Base-by-base conservation (phyloP, 2,329 filamentous ascomycete genomes). In the Neonectria punicea region DNA sequence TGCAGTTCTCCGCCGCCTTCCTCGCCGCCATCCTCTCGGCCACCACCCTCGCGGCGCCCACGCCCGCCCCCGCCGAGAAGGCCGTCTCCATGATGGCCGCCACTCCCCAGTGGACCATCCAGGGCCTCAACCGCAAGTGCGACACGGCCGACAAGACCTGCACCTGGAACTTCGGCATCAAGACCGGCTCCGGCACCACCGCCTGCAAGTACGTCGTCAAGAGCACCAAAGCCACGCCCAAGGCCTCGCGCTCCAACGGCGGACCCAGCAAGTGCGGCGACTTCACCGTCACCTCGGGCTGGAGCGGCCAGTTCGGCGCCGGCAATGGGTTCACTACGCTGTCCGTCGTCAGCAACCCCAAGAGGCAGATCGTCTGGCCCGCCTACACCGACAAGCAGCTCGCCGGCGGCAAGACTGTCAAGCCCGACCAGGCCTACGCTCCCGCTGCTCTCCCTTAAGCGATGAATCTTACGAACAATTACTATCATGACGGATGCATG, bases 321-420 rank as follows among this genome's bases (percentile, higher is more conserved):
- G 82, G 75, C 66, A 78, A 83, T 28, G 86, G 84, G 68, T 88
- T 87, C 80, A 87, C 85, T 25, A 86, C 83, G 22, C 76, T 88
- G 30, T 79, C 83, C 20, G 82, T 88, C 58, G 80, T 83, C 51
- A 78, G 86, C 76, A 76, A 79, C 67, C 67, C 69, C 56, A 74
- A 79, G 69, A 76, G 76, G 53, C 77, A 80, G 66, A 87, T 88
- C 61, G 74, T 81, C 65, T 88, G 79, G 77, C 85, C 86, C 32
- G 79, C 83, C 44, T 89, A 87, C 74, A 85, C 81, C 70, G 86
- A 88, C 70, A 79, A 77, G 56, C 80, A 87, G 77, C 77, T 88
- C 22, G 75, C 73, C 11, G 74, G 68, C 46, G 84, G 82, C 53
- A 73, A 78, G 58, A 79, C 80, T 41, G 84, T 87, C 67, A 80